Percentiles rank a stretch among this genome's conserved stretches.
These are phyloP conservation scores for Tolypocladium sp. DNA, from an alignment of 2,329 filamentous ascomycete species.

Conservation along the genomic window DNA sequence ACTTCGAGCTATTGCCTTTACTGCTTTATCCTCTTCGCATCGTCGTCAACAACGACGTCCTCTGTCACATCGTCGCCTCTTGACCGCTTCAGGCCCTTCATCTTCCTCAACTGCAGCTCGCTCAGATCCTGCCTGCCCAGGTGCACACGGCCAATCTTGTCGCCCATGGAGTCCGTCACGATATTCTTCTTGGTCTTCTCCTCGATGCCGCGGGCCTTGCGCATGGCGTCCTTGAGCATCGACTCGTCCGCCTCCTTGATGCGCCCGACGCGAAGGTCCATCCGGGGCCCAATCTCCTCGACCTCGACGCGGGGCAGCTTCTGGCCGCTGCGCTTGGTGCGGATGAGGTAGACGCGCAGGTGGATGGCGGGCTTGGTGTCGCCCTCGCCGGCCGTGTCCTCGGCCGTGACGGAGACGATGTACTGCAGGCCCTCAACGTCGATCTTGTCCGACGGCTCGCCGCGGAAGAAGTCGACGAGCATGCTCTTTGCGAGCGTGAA, in stretches of 20 bases:
- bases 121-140: constrained; percentile 81
- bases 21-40: constrained; percentile 26
- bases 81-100: constrained; percentile 93
- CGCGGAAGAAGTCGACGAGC: constrained; percentile 85
- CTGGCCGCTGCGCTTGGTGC: constrained; percentile 78
- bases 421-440: constrained; percentile 95
- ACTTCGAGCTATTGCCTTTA: constrained; percentile 6
- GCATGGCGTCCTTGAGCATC: constrained; percentile 83
- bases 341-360: constrained; percentile 76
- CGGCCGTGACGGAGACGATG: constrained; percentile 71
- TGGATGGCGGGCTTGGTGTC: constrained; percentile 48
- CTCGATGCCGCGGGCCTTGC: constrained; percentile 66
- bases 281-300: constrained; percentile 89
- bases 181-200: constrained; percentile 95
- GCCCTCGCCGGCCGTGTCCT: constrained; percentile 42
- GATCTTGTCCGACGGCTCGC: constrained; percentile 63
- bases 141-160: constrained; percentile 93
- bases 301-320: constrained; percentile 84
- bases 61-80: constrained; percentile 49
- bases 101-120: constrained; percentile 90
- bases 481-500: constrained; percentile 83
- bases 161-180: constrained; percentile 80
- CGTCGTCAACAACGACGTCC: constrained; percentile 28
- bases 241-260: constrained; percentile 67
- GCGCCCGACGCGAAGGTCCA: constrained; percentile 84